A percentile compares a stretch with the other conserved stretches of the same genome.
These are phyloP conservation scores for Macrophomina pseudophaseolina DNA, from an alignment of 2,329 filamentous ascomycete genomes.

Conservation along the genomic window DNA sequence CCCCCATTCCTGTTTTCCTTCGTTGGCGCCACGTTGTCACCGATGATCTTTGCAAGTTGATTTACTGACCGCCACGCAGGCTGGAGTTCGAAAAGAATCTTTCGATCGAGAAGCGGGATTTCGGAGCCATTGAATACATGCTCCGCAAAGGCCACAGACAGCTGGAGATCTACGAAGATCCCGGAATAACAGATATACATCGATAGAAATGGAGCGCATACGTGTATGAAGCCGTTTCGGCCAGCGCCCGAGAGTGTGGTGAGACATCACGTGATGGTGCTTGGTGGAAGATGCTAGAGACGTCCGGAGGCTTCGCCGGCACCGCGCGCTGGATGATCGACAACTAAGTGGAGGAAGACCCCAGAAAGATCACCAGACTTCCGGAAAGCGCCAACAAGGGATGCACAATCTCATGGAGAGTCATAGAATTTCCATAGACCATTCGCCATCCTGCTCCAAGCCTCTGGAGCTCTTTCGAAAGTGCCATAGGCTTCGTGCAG, in stretches of 20 bases:
- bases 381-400: slow-evolving; percentile 1
- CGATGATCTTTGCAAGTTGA: background rate
- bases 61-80: slow-evolving; percentile 49
- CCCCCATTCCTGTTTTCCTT: background rate
- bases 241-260: background rate
- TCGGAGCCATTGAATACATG: slow-evolving; percentile 82
- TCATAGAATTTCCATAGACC: slow-evolving; percentile 8
- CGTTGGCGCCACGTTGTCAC: background rate
- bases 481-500: background rate
- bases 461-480: slow-evolving; percentile 19
- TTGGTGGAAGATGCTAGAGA: slow-evolving; percentile 21
- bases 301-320: background rate
- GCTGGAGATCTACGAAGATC: slow-evolving; percentile 79
- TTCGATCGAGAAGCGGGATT: slow-evolving; percentile 79
- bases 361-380: slow-evolving; percentile 20
- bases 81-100: slow-evolving; percentile 77
- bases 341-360: slow-evolving; percentile 4
- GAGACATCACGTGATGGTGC: slow-evolving; percentile 17
- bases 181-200: slow-evolving; percentile 76
- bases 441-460: slow-evolving; percentile 3
- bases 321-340: background rate
- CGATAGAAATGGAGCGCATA: slow-evolving; percentile 10
- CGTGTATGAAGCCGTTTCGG: slow-evolving; percentile 4
- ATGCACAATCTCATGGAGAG: background rate
- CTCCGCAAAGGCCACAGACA: slow-evolving; percentile 81